Percentiles rank a stretch among this genome's conserved stretches.
These are phyloP conservation scores for Herpotrichia juniperi DNA, from an alignment of 2,329 filamentous ascomycete species.

Conservation along the genomic window DNA sequence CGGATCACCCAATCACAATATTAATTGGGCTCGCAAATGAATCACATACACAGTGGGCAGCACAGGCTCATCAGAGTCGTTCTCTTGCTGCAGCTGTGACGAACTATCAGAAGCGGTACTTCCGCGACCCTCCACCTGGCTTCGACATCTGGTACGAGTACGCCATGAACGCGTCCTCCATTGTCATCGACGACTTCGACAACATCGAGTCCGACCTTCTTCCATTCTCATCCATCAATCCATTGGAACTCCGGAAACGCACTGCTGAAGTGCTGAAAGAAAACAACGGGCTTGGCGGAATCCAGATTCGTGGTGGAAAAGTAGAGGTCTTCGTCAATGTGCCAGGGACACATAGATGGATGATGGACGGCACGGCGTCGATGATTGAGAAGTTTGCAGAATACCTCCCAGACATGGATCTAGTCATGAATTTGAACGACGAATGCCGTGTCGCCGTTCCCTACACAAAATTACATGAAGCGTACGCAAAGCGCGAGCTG, in stretches of 20 bases:
- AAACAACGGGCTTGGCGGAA: conserved; percentile 61
- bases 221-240: conserved; percentile 60
- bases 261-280: conserved; percentile 60
- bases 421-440: conserved; percentile 68
- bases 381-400: conserved; percentile 60
- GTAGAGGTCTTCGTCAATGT: conserved; percentile 51
- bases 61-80: conserved; percentile 54
- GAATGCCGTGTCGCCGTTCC: conserved; percentile 64
- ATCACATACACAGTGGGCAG: conserved; percentile 57
- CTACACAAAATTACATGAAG: conserved; percentile 36
- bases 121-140: conserved; percentile 61
- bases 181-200: conserved; percentile 66
- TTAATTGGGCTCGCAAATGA: conserved; percentile 58
- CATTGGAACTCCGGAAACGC: conserved; percentile 57
- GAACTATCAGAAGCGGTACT: conserved; percentile 60
- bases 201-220: conserved; percentile 63
- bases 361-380: conserved; percentile 59
- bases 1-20: conserved; percentile 61
- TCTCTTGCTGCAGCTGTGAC: conserved; percentile 57
- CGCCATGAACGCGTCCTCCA: conserved; percentile 57
- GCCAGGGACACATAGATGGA: conserved; percentile 62
- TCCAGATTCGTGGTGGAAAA: conserved; percentile 61
- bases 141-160: conserved; percentile 67
- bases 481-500: conserved; percentile 28
- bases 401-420: conserved; percentile 66